Base-by-base conservation (phyloP, 2,329 filamentous ascomycete genomes). In the Pseudocercospora ulei region DNA sequence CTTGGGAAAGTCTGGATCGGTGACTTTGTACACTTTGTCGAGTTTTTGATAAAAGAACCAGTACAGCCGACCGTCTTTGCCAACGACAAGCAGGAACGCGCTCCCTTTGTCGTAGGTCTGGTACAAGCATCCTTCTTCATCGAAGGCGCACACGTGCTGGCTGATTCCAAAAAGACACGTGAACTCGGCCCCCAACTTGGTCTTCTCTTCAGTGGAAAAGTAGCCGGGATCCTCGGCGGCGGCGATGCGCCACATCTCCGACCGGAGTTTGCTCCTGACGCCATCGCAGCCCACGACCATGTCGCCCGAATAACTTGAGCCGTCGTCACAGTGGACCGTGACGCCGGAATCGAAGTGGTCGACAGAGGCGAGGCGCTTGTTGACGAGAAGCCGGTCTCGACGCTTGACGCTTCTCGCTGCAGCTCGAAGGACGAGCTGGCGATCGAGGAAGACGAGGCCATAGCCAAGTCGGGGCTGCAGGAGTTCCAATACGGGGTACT, bases 91-190 rank as follows among this genome's bases (percentile, higher is more conserved):
- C 1, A 63, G 45, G 7, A 54, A 48, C 0, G 54, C 55, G 3
- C 29, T 38, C 5, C 47, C 51, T n/a, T 54, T 40, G 34, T 53
- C 55, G 19, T 48, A 47, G 3, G 43, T 39, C 1, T 49, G 38
- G 36, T 51, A 38, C 12, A 52, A 23, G 9, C 52, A 43, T 2
- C 52, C 49, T 27, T 31, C 28, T 6, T 42, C 12, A 7, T 43
- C 35, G 6, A 50, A 14, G 1, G 46, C 48, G 4, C 31, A 8
- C 1, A 59, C 53, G 7, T 56, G 18, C 9, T 59, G 45, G 2
- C 61, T 56, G 8, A 65, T 65, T 3, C 63, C 63, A 28, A 62
- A 66, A n/a, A 57, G 57, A 46, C 62, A 64, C 7, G 47, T 43
- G 24, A 62, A 65, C 19, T 46, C 42, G 6, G 48, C 49, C 20